Base-by-base conservation (phyloP, 106 monocot genomes). In the Phalaenopsis equestris region DNA sequence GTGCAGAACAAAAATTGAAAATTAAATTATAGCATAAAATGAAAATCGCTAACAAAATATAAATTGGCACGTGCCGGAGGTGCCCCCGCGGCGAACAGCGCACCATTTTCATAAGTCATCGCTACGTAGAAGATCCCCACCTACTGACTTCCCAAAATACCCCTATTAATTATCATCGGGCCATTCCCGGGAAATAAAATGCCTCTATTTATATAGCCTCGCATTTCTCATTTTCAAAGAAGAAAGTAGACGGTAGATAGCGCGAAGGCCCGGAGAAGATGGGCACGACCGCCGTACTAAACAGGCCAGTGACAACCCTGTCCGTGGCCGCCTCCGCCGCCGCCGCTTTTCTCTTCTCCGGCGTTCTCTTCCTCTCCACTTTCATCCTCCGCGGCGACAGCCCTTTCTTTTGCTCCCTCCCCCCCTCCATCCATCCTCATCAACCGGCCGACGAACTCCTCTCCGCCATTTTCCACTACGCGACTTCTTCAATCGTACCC, bases 391-490 rank as follows among this genome's bases (percentile, higher is more conserved):
- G 19, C 16, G 12, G 52, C 80, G 80, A 41, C 10, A 19, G 79
- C 41, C 8, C 16, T 6, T 5, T 37, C 73, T 37, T 79, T 3
- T 41, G 76, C 72, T 55, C 75, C 41, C 55, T 80, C 2, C 18
- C 80, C 2, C 18, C 80, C 30, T 4, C 37, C 70, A 18, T 17
- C 42, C 61, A 7, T 7, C 74, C 74, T 15, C 24, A 78, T 49
- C 2, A 76, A 1, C 73, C 75, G 18, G 14, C 74, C 48, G 82
- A 64, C 12, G 84, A 86, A 43, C 73, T 91, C 67, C 42, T 77
- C 19, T 43, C 78, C 2, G 84, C 91, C 67, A 19, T 87, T 57
- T 86, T 91, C 41, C 85, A 84, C 83, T 94, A 94, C 87, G 93
- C 89, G 49, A 94, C 93, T 8, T 58, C 87, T 52, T 3, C 65